Evolutionary conservation across 1,284 basidiomycete genomes (phyloP), one percentile per base, ranked within the genome.

Genomic region (Chiua sp.): DNA sequence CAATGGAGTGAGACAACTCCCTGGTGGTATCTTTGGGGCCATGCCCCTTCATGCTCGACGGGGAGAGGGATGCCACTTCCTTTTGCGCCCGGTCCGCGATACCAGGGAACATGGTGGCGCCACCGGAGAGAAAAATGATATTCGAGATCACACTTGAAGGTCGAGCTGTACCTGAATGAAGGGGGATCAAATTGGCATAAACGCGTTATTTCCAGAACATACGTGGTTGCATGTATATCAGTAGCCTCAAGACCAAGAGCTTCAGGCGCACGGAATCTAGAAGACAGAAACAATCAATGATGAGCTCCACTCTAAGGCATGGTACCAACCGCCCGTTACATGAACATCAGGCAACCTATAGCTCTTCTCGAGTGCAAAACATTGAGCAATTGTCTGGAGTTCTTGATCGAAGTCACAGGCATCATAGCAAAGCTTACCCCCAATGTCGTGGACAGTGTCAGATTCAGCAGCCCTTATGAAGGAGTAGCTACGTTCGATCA

Each of bases 41-140:
- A 81, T 87, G 73, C 75, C 91, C 92, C 90, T 96, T 98, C 92
- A 98, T 87, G 79, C 84, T 88, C 64, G 85, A 81, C 35, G 96
- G 96, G 26, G 71, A 79, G 62, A 98, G 85, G 33, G 91, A 83
- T 51, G 93, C 93, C 75, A 98, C 87, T 82, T 98, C 96, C 85
- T 96, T 97, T 84, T 96, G 94, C 94, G 98, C 97, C 74, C 96
- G 92, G 81, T 98, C 96, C 71, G 94, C 83, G 72, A 98, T 96
- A 83, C 96, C 96, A 65, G 94, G 92, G 90, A 95, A 97, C 95
- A 98, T 97, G 72, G 95, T 98, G 64, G 93, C 96, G 79, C 96
- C 95, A 76, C 96, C 96, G 57, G 94, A 97, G 72, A 98, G 87
- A 74, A 97, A 94, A 66, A 98, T 90, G 64, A 93, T 88, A 78